Conservation (phyloP, 805 yeast genomes). For the Nakazawaea ishiwadae region DNA sequence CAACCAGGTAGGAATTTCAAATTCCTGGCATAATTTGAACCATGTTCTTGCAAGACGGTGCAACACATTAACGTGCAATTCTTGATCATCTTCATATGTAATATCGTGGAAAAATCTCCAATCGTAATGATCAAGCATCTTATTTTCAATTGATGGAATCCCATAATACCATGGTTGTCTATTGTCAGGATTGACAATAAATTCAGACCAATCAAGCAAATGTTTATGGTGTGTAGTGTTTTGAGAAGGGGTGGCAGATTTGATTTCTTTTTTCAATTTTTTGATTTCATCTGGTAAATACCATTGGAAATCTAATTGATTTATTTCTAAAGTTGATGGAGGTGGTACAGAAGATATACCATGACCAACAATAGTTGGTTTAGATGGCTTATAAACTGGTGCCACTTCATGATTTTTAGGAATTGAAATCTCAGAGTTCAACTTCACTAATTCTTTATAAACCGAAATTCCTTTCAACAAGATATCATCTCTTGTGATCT, state of each 20-base stretch:
- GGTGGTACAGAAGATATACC: background rate
- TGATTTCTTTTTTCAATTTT: conserved; percentile 1
- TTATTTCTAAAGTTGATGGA: background rate
- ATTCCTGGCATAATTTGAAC: conserved; percentile 37
- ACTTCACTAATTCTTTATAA: conserved; percentile 2
- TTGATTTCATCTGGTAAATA: conserved; percentile 7
- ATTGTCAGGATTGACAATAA: background rate
- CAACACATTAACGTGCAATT: conserved; percentile 26
- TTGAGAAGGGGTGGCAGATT: background rate
- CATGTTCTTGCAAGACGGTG: conserved; percentile 44
- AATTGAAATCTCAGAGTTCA: background rate
- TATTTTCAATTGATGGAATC: conserved; percentile 10
- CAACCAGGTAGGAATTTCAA: conserved; percentile 47
- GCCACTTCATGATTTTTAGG: background rate
- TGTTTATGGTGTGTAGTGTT: conserved; percentile 1
- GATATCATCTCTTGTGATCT: background rate
- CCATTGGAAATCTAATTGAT: conserved; percentile 9
- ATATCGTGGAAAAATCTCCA: conserved; percentile 45
- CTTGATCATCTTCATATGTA: conserved; percentile 23
- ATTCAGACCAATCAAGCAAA: conserved; percentile 3
- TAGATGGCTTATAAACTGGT: background rate
- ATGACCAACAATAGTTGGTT: conserved; percentile 4
- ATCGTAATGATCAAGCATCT: conserved; percentile 36
- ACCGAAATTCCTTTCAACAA: conserved; percentile 7
- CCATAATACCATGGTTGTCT: conserved; percentile 13